phyloP scores from a whole-genome alignment of 208 protist species.

The Wallacemonas collosoma region DNA sequence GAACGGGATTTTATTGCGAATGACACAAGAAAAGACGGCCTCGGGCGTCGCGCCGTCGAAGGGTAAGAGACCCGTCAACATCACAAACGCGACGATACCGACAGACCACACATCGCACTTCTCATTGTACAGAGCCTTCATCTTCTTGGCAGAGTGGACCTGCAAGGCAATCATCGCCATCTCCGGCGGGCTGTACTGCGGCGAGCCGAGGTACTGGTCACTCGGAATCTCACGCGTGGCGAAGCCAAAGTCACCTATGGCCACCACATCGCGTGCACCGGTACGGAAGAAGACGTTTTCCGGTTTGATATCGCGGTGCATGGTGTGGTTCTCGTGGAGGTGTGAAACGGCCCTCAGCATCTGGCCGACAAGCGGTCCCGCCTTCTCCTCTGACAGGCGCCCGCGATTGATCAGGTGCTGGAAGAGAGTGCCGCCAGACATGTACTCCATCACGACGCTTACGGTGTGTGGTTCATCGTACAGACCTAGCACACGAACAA shows the following conservation, averaged over 20 bases:
- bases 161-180: constrained; percentile 66
- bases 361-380: constrained; percentile 94
- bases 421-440: constrained; percentile 97
- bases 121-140: constrained; percentile 73
- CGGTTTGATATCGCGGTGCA: constrained; percentile 99
- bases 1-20: constrained; percentile 71
- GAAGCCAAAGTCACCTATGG: constrained; percentile 98
- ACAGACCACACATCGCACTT: constrained; percentile 93
- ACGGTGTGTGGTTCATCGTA: constrained; percentile 72
- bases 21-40: constrained; percentile 67
- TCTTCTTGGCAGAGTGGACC: constrained; percentile 18
- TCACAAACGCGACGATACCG: constrained; percentile 82
- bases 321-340: constrained; percentile 96
- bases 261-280: constrained; percentile 45
- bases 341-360: constrained; percentile 94
- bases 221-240: constrained; percentile 76
- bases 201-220: constrained; percentile 68
- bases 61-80: constrained; percentile 80
- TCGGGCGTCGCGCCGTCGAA: constrained; percentile 68
- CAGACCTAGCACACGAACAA: constrained; percentile 92
- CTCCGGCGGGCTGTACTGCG: constrained; percentile 88
- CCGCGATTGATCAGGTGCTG: constrained; percentile 91
- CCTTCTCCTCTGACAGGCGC: constrained; percentile 91
- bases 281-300: constrained; percentile 99
- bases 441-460: constrained; percentile 97